These are phyloP conservation scores for Tripterygium wilfordii DNA, from an alignment of 177 flowering plant genomes.

Conservation along the genomic window DNA sequence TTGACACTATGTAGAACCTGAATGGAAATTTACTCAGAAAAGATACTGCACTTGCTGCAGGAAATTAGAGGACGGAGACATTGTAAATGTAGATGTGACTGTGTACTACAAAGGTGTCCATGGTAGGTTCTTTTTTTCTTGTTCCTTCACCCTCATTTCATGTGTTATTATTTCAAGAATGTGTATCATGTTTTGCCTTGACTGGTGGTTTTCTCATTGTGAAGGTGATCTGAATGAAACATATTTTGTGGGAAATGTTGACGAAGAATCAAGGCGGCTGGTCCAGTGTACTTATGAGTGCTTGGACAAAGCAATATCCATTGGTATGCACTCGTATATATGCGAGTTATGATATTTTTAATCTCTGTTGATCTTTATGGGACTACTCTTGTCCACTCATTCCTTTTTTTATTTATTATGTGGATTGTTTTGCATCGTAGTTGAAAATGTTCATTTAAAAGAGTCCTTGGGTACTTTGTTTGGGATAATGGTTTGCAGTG, in stretches of 20 bases:
- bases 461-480: no score
- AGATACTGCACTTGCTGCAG: no score
- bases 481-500: no score
- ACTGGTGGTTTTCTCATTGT: constrained; percentile 3
- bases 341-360: not conserved
- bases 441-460: no score
- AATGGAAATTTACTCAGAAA: no score
- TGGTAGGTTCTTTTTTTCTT: constrained; percentile 36
- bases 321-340: constrained; percentile 36
- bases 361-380: not conserved
- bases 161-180: not conserved
- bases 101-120: constrained; percentile 94
- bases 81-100: constrained; percentile 88
- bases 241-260: constrained; percentile 91
- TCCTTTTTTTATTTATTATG: constrained; percentile 3
- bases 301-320: constrained; percentile 92
- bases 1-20: no score
- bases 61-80: constrained; percentile 95
- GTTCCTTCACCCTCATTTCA: not conserved
- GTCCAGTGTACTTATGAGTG: constrained; percentile 90
- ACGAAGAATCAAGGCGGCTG: constrained; percentile 74
- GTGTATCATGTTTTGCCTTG: not conserved
- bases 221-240: constrained; percentile 96
- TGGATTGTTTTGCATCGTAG: no score
- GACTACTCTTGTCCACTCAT: not conserved